These are phyloP conservation scores for Apiotrichum gracile DNA, from an alignment of 1,284 basidiomycete species.

Conservation along the genomic window DNA sequence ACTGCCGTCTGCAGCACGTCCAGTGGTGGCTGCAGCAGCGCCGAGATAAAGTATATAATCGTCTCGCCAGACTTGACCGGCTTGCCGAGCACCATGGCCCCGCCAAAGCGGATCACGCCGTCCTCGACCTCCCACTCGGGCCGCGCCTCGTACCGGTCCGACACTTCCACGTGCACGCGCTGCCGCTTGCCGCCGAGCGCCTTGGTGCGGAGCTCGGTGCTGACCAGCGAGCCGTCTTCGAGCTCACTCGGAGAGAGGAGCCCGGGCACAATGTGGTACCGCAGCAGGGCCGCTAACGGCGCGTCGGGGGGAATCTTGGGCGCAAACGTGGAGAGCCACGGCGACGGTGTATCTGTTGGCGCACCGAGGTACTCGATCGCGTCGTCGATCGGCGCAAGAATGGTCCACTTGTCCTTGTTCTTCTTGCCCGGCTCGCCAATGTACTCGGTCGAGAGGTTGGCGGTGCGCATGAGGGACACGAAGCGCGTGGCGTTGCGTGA, in stretches of 20 bases:
- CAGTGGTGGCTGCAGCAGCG: constrained; percentile 71
- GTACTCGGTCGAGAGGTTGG: constrained; percentile 61
- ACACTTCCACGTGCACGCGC: constrained; percentile 65
- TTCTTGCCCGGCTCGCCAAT: constrained; percentile 57
- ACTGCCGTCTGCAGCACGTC: constrained; percentile 78
- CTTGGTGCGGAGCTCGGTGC: constrained; percentile 66
- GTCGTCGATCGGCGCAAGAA: constrained; percentile 84
- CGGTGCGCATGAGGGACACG: constrained; percentile 77
- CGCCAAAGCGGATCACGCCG: constrained; percentile 72
- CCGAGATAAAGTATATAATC: constrained; percentile 83
- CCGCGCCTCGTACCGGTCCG: constrained; percentile 42
- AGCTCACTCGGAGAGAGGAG: constrained; percentile 65
- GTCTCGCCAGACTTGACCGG: constrained; percentile 61
- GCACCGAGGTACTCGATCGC: constrained; percentile 53
- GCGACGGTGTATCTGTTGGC: neutral
- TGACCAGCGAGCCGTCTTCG: constrained; percentile 64
- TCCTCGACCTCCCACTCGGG: constrained; percentile 41
- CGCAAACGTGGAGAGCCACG: neutral
- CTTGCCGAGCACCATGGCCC: constrained; percentile 70
- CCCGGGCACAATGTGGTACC: constrained; percentile 82
- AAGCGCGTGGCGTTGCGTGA: constrained; percentile 84
- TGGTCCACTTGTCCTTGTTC: constrained; percentile 55
- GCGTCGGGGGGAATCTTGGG: constrained; percentile 18
- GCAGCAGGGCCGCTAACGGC: constrained; percentile 39
- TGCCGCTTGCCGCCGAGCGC: constrained; percentile 65